These are phyloP conservation scores for Erucastrum elatum DNA, from an alignment of 345 rosid species.

Conservation along the genomic window DNA sequence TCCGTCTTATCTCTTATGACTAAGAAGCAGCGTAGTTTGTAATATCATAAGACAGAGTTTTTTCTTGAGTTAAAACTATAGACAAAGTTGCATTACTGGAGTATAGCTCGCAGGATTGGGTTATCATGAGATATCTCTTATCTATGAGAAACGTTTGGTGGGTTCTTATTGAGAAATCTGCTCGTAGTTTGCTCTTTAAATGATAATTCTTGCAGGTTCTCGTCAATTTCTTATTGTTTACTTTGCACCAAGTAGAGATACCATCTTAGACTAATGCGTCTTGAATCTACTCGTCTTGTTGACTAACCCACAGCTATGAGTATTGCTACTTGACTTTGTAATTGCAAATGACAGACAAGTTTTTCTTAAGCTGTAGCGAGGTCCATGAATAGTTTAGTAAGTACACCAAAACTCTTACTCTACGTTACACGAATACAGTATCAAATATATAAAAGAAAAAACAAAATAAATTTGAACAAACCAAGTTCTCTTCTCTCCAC, in stretches of 20 bases:
- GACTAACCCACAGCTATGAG: too few species aligned
- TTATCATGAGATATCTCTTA: background rate
- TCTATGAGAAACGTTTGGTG: too few species aligned
- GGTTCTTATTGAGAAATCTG: too few species aligned
- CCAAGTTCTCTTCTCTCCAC: conserved; percentile 1
- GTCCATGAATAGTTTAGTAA: conserved; percentile 24
- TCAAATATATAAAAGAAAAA: conserved; percentile 16
- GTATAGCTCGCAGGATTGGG: conserved; percentile 17
- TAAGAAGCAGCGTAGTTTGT: conserved; percentile 10
- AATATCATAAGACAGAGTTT: conserved; percentile 1
- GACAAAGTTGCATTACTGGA: conserved; percentile 75
- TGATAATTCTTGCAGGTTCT: too few species aligned
- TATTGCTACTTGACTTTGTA: conserved; percentile 9
- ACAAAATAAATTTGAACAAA: conserved; percentile 18
- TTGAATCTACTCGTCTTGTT: too few species aligned
- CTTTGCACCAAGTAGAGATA: too few species aligned
- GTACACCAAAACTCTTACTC: conserved; percentile 23
- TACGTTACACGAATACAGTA: conserved; percentile 26
- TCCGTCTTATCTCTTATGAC: background rate
- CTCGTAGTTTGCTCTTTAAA: too few species aligned
- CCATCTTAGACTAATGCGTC: too few species aligned
- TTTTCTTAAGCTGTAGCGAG: conserved; percentile 19
- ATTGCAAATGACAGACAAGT: conserved; percentile 15
- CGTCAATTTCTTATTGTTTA: too few species aligned
- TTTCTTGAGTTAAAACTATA: conserved; percentile 32